Evolutionary conservation across 306 rosid species (phyloP).

Genomic region (Sechiopsis laciniata): DNA sequence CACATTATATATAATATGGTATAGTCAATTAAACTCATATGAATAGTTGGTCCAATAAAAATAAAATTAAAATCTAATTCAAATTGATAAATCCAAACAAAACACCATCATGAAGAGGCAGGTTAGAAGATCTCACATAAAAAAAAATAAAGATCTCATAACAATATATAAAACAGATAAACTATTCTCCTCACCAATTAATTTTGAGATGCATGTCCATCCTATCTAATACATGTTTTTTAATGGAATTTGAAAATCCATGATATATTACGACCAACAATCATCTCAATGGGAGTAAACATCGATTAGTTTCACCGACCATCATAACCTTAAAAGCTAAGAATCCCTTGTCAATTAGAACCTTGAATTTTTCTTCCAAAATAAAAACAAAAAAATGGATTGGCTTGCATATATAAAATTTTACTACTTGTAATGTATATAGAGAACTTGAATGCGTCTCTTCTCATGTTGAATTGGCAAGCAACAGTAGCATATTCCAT

Average conservation of each 20-base stretch:
- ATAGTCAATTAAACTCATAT: too few species aligned
- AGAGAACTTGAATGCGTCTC: constrained; percentile 12
- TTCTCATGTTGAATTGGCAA: constrained; percentile 1
- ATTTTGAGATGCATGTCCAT: too few species aligned
- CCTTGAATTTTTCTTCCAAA: constrained; percentile 20
- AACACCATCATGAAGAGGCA: too few species aligned
- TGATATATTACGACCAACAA: constrained; percentile 17
- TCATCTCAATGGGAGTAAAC: constrained; percentile 23
- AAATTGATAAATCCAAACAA: too few species aligned
- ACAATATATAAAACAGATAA: too few species aligned
- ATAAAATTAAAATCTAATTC: too few species aligned
- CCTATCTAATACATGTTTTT: too few species aligned
- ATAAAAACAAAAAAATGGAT: constrained; percentile 4
- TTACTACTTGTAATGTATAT: constrained; percentile 17
- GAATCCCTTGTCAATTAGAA: constrained; percentile 20
- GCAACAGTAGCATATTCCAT: neutral
- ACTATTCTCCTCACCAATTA: too few species aligned
- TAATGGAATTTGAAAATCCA: constrained; percentile 12
- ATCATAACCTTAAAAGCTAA: constrained; percentile 15
- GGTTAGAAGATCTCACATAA: too few species aligned
- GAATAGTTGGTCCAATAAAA: too few species aligned
- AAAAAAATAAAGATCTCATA: too few species aligned
- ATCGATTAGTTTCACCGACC: constrained; percentile 19
- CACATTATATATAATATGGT: too few species aligned
- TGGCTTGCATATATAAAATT: constrained; percentile 17